phyloP scores from a whole-genome alignment of 2,329 filamentous ascomycete species.

The Penicillium sp. region DNA sequence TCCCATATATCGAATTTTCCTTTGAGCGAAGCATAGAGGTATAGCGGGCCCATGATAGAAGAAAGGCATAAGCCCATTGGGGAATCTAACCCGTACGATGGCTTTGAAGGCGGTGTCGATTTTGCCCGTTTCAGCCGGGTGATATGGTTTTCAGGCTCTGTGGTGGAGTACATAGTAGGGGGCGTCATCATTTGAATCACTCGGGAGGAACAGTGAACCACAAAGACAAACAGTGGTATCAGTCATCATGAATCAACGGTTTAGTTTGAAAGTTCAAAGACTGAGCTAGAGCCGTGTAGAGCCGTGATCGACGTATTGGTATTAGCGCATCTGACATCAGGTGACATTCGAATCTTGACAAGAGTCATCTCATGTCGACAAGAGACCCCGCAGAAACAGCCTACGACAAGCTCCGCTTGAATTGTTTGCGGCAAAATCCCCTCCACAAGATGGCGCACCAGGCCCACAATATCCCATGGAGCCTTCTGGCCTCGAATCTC shows the following conservation, averaged over 20 bases:
- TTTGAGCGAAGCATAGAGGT: background rate
- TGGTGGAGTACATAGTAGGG: background rate
- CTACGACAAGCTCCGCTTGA: background rate
- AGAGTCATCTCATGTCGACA: too few relatives aligned
- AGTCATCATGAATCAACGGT: too few relatives aligned
- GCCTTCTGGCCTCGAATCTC: background rate
- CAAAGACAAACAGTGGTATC: too few relatives aligned
- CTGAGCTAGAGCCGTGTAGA: too few relatives aligned
- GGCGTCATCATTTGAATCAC: background rate
- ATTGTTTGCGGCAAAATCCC: background rate
- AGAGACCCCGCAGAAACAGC: background rate
- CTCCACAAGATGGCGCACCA: background rate
- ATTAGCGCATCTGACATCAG: background rate
- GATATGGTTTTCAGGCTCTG: background rate
- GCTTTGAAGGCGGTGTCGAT: background rate
- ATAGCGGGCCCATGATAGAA: background rate
- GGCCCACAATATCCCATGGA: background rate
- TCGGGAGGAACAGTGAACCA: too few relatives aligned
- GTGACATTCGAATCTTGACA: background rate
- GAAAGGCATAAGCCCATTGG: background rate
- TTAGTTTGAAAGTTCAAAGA: too few relatives aligned
- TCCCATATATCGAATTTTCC: background rate
- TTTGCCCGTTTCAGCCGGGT: background rate
- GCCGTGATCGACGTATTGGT: too few relatives aligned
- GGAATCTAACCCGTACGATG: background rate